Percentiles rank a stretch among this genome's conserved stretches.
Evolutionary conservation across 306 rosid species (phyloP).

Genomic region (Glycine tomentella): DNA sequence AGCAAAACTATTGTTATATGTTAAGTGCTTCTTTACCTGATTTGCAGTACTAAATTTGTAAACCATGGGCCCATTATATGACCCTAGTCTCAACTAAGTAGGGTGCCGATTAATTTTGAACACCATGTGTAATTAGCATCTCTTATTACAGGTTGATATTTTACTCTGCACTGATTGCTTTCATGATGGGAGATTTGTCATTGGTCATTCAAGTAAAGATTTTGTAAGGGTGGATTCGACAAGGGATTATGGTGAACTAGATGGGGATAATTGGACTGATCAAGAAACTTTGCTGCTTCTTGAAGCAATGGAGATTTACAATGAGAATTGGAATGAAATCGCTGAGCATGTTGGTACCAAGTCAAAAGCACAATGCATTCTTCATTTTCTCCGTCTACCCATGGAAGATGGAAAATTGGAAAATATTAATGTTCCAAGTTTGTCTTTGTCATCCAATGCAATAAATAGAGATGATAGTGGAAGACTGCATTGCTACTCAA

Average conservation of each 20-base stretch:
- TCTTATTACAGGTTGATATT: conserved; percentile 75
- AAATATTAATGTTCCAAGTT: conserved; percentile 81
- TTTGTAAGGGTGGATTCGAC: conserved; percentile 71
- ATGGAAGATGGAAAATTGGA: conserved; percentile 93
- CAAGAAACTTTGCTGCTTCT: conserved; percentile 93
- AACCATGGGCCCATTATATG: conserved; percentile 14
- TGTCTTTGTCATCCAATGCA: conserved; percentile 59
- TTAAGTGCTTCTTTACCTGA: conserved; percentile 16
- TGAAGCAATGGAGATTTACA: conserved; percentile 90
- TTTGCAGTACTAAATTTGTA: conserved; percentile 15
- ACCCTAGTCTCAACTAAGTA: conserved; percentile 32
- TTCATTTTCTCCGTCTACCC: conserved; percentile 96
- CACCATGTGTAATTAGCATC: background rate
- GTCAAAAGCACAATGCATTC: conserved; percentile 98
- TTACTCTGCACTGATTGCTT: conserved; percentile 87
- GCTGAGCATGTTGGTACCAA: conserved; percentile 92
- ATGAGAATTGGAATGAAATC: conserved; percentile 97
- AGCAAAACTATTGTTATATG: conserved; percentile 7
- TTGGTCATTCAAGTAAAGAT: conserved; percentile 91
- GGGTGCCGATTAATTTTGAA: conserved; percentile 26
- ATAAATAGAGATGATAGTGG: conserved; percentile 59
- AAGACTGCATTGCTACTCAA: conserved; percentile 58
- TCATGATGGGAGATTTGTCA: conserved; percentile 86
- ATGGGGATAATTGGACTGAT: conserved; percentile 94
- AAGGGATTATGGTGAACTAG: conserved; percentile 79